Evolutionary conservation across 148 eudicot genomes (phyloP), one percentile per base, ranked within the genome.

Genomic region (Persicaria tinctoria): DNA sequence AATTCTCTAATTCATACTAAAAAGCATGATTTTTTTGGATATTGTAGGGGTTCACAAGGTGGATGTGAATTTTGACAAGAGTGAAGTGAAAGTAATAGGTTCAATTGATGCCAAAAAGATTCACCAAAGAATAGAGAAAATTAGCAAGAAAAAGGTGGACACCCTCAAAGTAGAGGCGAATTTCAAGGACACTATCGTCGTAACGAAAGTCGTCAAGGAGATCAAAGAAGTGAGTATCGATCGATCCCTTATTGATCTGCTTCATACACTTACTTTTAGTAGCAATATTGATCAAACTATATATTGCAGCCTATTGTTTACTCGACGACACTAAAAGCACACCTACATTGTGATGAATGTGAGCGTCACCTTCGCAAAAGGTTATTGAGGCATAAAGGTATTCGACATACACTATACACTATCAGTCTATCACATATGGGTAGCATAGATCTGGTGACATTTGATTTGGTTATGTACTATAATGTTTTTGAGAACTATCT

Each of bases 301-400:
- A 32, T 20, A 62, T 77, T 79, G 79, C 79, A 82, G 87, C 56
- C 57, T 75, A 46, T 55, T 68, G 20, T 82, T 17, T 78, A 79
- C 53, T 79, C 82, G 55, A 84, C 83, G 10, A 81, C 56, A 5
- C 73, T 90, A 59, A 88, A 87, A 75, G 81, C 80, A 16, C 86
- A 86, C 76, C 70, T 90, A 79, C 96, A 90, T 47, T 90, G 96
- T 60, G 87, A 84, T 20, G 80, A 90, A 82, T 88, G 96, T 54
- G 90, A 81, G 46, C 69, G 79, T 74, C 90, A 88, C 51, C 75
- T 84, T 4, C 82, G 86, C 17, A 80, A 76, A 75, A 88, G 79
- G 51, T 79, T 90, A 70, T 79, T 88, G 10, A 80, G 76, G 78
- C 90, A 88, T 83, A 85, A 88, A 90, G 96, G 96, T 89, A 10